These are phyloP conservation scores for Heracleum sosnowskyi DNA, from an alignment of 129 eudicot genomes.

Conservation along the genomic window DNA sequence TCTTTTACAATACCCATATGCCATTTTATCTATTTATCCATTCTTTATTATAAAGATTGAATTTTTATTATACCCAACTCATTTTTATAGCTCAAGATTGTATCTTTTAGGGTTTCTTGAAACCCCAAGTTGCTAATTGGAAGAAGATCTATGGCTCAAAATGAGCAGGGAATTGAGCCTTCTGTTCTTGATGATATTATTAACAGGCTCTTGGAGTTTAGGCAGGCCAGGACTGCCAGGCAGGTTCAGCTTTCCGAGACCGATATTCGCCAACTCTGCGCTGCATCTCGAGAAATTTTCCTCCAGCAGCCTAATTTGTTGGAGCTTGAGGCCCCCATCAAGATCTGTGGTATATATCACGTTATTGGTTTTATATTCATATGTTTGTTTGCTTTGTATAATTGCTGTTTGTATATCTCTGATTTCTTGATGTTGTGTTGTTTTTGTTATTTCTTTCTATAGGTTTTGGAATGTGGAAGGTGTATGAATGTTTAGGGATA, in stretches of 20 bases:
- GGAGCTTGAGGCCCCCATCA: constrained; percentile 77
- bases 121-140: constrained; percentile 14
- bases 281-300: constrained; percentile 46
- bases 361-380: background rate
- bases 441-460: background rate
- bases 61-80: background rate
- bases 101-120: constrained; percentile 24
- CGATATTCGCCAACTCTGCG: constrained; percentile 61
- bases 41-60: background rate
- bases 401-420: background rate
- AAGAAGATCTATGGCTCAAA: constrained; percentile 30
- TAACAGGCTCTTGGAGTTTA: constrained; percentile 52
- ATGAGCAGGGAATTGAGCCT: constrained; percentile 50
- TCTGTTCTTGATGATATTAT: constrained; percentile 57
- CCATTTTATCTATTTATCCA: background rate
- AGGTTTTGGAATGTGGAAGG: background rate
- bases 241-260: constrained; percentile 73
- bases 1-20: constrained; percentile 1
- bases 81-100: background rate
- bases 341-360: constrained; percentile 65
- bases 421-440: background rate
- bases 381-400: background rate
- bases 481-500: background rate
- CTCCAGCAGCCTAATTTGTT: constrained; percentile 68
- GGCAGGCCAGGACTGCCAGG: constrained; percentile 50